Base-by-base conservation (phyloP, 106 monocot genomes). In the Dioscorea alata region DNA sequence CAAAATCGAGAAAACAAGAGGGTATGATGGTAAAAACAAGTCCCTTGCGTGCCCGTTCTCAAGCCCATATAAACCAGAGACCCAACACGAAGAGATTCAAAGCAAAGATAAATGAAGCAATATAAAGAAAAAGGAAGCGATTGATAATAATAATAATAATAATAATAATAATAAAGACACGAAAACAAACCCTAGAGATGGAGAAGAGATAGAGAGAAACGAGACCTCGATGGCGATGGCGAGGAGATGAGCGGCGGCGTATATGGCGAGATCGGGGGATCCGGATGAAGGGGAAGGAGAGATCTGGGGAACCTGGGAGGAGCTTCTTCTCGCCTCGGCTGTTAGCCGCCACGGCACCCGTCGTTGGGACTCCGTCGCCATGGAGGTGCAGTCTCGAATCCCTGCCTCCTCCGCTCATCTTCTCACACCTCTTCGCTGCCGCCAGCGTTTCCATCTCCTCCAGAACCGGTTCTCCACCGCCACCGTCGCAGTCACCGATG, bases 241-340 rank as follows among this genome's bases (percentile, higher is more conserved):
- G 42, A 42, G 42, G 42, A 42, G 42, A 42, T 42, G 42, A 42
- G 42, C 42, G 42, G 42, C 42, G 42, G 42, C 5, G 42, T 10
- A 15, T 8, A 68, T 54, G 67, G 35, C 25, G 67, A 13, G 49
- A 28, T 22, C 53, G 53, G 28, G 22, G 49, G 23, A 23, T 25
- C 53, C 66, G 32, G 63, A 24, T 32, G 25, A 17, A 48, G 71
- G 6, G 23, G 22, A 21, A 58, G 58, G 51, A 22, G 73, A 58
- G 64, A 75, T 82, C 72, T 84, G 83, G 83, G 75, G 83, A 14
- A 84, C 83, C 57, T 52, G 71, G 75, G 83, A 84, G 79, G 83
- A 84, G 67, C 83, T 84, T 19, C 75, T 84, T 21, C 83, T 84
- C 15, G 83, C 63, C 14, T 79, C 60, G 51, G 83, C 83, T 50